These are phyloP conservation scores for Erysimum cheiri DNA, from an alignment of 441 rosid species.

Conservation along the genomic window DNA sequence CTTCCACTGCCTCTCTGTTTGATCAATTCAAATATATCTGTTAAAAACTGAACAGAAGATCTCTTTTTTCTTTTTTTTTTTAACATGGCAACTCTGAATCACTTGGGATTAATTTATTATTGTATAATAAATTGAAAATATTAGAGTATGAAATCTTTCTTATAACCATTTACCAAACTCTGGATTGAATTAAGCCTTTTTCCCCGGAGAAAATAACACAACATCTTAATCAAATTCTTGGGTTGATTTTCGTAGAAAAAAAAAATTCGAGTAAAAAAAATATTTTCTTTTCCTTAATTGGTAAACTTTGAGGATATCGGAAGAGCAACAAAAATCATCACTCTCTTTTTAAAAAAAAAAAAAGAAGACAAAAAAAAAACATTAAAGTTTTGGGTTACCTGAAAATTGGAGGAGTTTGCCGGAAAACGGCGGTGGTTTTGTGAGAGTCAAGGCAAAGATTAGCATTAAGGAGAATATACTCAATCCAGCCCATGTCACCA, in stretches of 20 bases:
- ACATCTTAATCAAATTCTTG: neutral
- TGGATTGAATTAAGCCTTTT: neutral
- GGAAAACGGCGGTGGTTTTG: constrained; percentile 47
- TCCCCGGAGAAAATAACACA: neutral
- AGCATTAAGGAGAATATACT: constrained; percentile 71
- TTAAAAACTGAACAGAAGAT: neutral
- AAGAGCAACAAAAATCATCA: no score
- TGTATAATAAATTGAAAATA: neutral
- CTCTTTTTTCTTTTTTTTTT: constrained; percentile 11
- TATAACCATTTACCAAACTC: neutral
- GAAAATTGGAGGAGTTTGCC: constrained; percentile 49
- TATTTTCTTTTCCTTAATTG: no score
- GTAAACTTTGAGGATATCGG: no score
- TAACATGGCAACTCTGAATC: neutral
- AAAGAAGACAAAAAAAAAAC: no score
- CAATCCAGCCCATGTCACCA: constrained; percentile 88
- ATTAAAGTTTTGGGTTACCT: constrained; percentile 44
- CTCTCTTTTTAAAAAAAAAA: no score
- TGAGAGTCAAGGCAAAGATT: constrained; percentile 43
- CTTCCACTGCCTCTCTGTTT: constrained; percentile 49
- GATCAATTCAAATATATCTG: neutral
- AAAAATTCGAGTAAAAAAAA: no score
- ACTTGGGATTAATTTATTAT: neutral
- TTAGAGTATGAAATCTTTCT: neutral
- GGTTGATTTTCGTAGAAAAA: neutral